Base-by-base conservation (phyloP, 768 basidiomycete species). In the Mycena alexandri region DNA sequence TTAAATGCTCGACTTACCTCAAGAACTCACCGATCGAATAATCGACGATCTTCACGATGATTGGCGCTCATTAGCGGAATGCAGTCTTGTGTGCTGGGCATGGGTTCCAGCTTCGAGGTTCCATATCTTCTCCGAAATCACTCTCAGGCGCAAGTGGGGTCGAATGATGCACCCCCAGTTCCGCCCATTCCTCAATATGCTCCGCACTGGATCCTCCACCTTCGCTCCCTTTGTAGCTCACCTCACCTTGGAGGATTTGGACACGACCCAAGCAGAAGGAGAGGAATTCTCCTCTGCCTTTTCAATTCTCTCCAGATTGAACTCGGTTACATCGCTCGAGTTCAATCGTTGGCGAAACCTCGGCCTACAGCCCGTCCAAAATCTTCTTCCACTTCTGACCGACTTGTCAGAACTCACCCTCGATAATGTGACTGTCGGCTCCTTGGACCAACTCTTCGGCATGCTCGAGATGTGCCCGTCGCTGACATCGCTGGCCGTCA, bases 41-140 rank as follows among this genome's bases (percentile, higher is more conserved):
- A 41, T 61, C 44, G 65, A 66, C 44, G 53, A 29, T 21, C 59
- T 66, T 17, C 51, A 66, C 59, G 58, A 66, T 17, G 59, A 66
- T 36, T 10, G 43, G 29, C 34, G 10, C 1, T 33, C 52, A 25
- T 42, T 66, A 12, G 21, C 21, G 13, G 9, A 17, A 12, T 66
- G 50, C 43, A 55, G 58, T 38, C 65, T 53, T n/a, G 65, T 66
- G 33, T 60, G 58, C 22, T 46, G 65, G 41, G 48, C 51, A 22
- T 66, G 65, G 65, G 51, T 66, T 42, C 65, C 65, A 11, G 58
- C 58, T 5, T 44, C 65, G 8, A 34, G 65, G 21, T 41, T 53
- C 58, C 65, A 66, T 21, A 13, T 66, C 10, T 61, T 66, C 50
- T 10, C 41, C 29, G 25, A 55, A 34, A 43, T 59, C 50, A 59